Conservation (phyloP, 2,329 filamentous ascomycete genomes). For the Madurella fahalii region DNA sequence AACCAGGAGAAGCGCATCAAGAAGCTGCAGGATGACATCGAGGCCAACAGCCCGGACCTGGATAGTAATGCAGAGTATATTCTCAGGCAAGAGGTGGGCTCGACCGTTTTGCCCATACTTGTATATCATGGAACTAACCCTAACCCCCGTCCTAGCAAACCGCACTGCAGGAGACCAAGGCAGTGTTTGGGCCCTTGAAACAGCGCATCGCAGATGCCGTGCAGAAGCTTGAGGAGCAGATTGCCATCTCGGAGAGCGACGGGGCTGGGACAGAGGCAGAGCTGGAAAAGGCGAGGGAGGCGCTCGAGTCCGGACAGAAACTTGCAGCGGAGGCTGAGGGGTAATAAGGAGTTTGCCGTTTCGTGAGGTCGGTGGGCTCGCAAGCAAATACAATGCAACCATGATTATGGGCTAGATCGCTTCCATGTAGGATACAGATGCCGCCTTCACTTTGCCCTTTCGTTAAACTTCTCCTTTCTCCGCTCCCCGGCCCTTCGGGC, state of each 20-base stretch:
- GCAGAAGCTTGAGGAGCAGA: constrained; percentile 67
- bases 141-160: constrained; percentile 52
- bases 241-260: constrained; percentile 59
- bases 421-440: background rate
- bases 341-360: background rate
- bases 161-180: constrained; percentile 83
- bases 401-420: background rate
- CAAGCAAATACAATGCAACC: background rate
- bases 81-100: constrained; percentile 78
- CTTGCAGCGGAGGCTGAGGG: constrained; percentile 29
- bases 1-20: constrained; percentile 69
- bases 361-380: background rate
- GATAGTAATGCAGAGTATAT: constrained; percentile 74
- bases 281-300: constrained; percentile 52
- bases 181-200: constrained; percentile 69
- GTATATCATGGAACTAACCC: constrained; percentile 9
- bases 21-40: constrained; percentile 60
- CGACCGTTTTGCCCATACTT: constrained; percentile 1
- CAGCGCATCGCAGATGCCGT: constrained; percentile 68
- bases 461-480: background rate
- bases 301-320: constrained; percentile 47
- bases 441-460: background rate
- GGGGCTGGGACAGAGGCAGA: constrained; percentile 44
- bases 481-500: no score
- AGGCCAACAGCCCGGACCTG: constrained; percentile 45